Percentiles rank a stretch among this genome's conserved stretches.
Conservation (phyloP, 1,284 basidiomycete species). For the Cryptococcus wingfieldii region DNA sequence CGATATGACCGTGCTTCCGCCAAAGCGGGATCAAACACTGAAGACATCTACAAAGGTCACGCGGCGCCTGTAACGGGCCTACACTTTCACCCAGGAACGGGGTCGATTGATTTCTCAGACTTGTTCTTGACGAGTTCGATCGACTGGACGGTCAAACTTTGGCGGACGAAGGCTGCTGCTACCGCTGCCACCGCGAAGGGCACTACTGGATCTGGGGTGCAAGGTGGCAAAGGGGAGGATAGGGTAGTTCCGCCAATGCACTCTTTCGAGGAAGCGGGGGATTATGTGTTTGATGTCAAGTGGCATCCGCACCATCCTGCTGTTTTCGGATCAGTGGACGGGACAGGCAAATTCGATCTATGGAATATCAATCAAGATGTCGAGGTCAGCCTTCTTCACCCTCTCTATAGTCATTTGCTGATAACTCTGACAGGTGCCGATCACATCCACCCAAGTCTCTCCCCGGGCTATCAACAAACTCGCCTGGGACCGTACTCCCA, state of each 20-base stretch:
- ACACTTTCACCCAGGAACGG: conserved; percentile 86
- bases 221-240: conserved; percentile 30
- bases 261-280: conserved; percentile 92
- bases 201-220: not conserved
- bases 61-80: conserved; percentile 88
- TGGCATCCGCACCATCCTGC: conserved; percentile 97
- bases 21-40: conserved; percentile 88
- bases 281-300: conserved; percentile 97
- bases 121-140: conserved; percentile 86
- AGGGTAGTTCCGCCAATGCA: conserved; percentile 64
- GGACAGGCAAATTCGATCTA: conserved; percentile 87
- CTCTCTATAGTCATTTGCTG: not conserved
- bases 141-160: conserved; percentile 95
- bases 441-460: conserved; percentile 48
- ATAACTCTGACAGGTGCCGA: conserved; percentile 31
- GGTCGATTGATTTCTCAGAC: conserved; percentile 90
- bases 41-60: conserved; percentile 88
- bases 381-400: conserved; percentile 61
- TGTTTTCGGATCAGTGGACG: conserved; percentile 88
- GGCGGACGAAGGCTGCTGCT: conserved; percentile 62
- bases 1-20: conserved; percentile 92
- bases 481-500: conserved; percentile 81
- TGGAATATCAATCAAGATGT: conserved; percentile 95
- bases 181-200: conserved; percentile 47
- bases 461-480: conserved; percentile 89